Evolutionary conservation across 129 eudicot genomes (phyloP), one percentile per base, ranked within the genome.

Genomic region (Chrysanthemum lavandulifolium): DNA sequence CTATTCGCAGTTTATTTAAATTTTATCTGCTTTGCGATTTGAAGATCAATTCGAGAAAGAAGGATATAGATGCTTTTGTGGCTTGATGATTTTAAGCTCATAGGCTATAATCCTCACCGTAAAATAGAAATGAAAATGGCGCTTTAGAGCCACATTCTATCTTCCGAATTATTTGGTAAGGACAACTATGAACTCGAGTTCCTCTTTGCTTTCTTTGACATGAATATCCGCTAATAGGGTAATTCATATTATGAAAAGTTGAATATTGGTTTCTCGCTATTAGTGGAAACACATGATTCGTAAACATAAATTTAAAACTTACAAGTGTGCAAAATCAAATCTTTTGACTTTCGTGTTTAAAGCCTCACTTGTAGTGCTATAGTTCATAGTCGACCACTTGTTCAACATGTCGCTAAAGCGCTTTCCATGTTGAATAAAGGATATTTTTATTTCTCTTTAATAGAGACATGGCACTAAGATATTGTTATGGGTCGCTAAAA

Each of bases 111-210:
- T 76, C 97, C 98, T 61, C 93, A 87, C 81, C 97, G 79, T 79
- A 94, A 87, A 77, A 80, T 94, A 58, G 93, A 84, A 66, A 93
- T 93, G 98, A 93, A 87, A 81, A 87, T 93, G 97, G 97, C 98
- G 19, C 92, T 93, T 33, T 89, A 84, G 82, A 65, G 56, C 72
- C 70, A 29, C 71, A 13, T 31, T 67, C 50, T 68, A 67, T 57
- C 47, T 64, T 71, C 69, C 5, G 29, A 53, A 33, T 3, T 69
- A n/a, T 69, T 69, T 69, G 67, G 77, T 80, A 69, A 75, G 61
- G n/a, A 69, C 54, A 31, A 36, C 53, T 19, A 58, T 59, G 48
- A 78, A 48, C 65, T 23, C 3, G 12, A 18, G n/a, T n/a, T n/a
- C n/a, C n/a, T n/a, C n/a, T n/a, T n/a, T n/a, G n/a, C n/a, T n/a